Evolutionary conservation across 306 rosid species (phyloP).

Genomic region (Hylodesmum podocarpum): DNA sequence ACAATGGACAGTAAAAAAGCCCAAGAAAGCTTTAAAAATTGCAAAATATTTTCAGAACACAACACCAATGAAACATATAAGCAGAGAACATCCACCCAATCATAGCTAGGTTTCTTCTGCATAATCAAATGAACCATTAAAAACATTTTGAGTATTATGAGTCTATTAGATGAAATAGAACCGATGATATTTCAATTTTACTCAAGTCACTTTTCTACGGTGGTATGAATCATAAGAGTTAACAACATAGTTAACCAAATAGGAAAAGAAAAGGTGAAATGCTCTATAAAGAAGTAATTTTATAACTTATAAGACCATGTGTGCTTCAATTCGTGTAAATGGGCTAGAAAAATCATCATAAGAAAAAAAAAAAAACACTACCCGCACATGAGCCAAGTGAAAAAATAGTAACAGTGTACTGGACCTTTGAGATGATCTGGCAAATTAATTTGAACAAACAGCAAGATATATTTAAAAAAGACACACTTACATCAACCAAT

Average conservation of each 20-base stretch:
- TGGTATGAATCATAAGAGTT: constrained; percentile 1
- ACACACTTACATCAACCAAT: constrained; percentile 66
- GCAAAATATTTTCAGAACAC: neutral
- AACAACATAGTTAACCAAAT: neutral
- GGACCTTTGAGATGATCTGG: constrained; percentile 20
- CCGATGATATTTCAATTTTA: neutral
- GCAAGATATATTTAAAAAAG: constrained; percentile 16
- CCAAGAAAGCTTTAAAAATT: constrained; percentile 1
- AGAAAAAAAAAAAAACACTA: neutral
- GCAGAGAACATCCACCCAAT: constrained; percentile 12
- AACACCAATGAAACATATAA: neutral
- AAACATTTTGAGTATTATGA: neutral
- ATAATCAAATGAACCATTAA: constrained; percentile 14
- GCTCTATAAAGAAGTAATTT: neutral
- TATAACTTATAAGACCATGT: neutral
- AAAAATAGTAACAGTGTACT: constrained; percentile 16
- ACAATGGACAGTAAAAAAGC: neutral
- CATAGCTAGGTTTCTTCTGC: neutral
- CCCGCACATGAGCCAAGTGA: neutral
- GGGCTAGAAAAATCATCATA: constrained; percentile 6
- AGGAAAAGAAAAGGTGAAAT: neutral
- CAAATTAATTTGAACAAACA: constrained; percentile 25
- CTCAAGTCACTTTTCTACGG: neutral
- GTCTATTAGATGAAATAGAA: neutral
- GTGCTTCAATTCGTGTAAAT: neutral